A percentile compares a stretch with the other conserved stretches of the same genome.
These are phyloP conservation scores for Rutstroemia sp. DNA, from an alignment of 2,329 filamentous ascomycete genomes.

Conservation along the genomic window DNA sequence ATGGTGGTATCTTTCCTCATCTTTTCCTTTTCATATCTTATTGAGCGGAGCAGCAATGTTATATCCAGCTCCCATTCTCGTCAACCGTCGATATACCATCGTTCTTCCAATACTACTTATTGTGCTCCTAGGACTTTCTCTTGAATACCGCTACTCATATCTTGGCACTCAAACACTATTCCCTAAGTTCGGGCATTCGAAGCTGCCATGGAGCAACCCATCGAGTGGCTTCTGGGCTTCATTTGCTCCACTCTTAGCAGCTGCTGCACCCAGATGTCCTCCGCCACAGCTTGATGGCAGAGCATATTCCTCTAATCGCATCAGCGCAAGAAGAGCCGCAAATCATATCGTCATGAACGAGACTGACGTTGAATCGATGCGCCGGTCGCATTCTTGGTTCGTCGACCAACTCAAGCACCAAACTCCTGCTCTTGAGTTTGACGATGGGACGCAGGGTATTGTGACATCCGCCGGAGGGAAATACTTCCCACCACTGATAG, in stretches of 20 bases:
- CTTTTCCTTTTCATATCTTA: background rate
- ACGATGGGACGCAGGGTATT: constrained; percentile 28
- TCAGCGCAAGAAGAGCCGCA: background rate
- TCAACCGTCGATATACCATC: background rate
- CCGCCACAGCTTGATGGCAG: constrained; percentile 8
- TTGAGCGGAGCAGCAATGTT: background rate
- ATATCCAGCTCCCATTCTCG: background rate
- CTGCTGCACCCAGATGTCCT: constrained; percentile 13
- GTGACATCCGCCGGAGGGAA: constrained; percentile 35
- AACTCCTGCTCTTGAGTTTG: background rate
- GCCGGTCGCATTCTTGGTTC: constrained; percentile 8
- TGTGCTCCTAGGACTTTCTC: background rate
- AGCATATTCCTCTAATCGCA: background rate
- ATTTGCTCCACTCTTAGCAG: constrained; percentile 15
- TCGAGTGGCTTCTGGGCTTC: constrained; percentile 14
- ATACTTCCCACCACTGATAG: constrained; percentile 32
- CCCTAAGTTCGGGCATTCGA: background rate
- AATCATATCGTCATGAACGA: constrained; percentile 9
- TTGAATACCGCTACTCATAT: background rate
- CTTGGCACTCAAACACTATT: background rate
- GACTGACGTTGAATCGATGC: constrained; percentile 11
- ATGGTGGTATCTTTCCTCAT: background rate
- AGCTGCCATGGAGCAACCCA: background rate
- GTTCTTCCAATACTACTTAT: background rate
- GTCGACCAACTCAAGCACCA: background rate